Conservation (phyloP, 352 stramenopile species). For the Pythium vanterpoolii region DNA sequence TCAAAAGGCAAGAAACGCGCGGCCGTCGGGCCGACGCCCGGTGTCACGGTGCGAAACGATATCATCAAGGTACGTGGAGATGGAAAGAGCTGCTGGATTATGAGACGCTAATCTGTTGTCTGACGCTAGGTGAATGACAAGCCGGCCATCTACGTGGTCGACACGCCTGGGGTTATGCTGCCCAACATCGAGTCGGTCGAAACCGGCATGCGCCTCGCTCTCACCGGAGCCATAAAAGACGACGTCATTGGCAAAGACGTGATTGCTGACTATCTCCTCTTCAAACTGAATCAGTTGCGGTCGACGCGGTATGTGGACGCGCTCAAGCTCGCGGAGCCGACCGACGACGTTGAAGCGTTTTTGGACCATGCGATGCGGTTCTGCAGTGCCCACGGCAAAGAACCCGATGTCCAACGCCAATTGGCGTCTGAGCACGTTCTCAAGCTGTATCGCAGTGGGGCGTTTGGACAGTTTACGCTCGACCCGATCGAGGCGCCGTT, state of each 20-base stretch:
- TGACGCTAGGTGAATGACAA: constrained; percentile 67
- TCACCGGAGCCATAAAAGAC: constrained; percentile 87
- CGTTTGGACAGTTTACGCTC: constrained; percentile 83
- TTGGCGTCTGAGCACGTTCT: constrained; percentile 72
- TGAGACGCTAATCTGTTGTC: background rate
- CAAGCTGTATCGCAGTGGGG: constrained; percentile 68
- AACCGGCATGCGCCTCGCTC: constrained; percentile 78
- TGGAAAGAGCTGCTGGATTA: background rate
- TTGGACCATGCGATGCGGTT: constrained; percentile 61
- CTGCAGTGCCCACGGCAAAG: constrained; percentile 77
- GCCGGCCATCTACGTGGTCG: constrained; percentile 85
- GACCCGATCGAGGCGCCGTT: constrained; percentile 36
- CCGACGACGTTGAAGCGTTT: constrained; percentile 67
- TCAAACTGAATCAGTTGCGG: constrained; percentile 75
- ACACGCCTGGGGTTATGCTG: constrained; percentile 88
- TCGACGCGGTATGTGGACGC: constrained; percentile 80
- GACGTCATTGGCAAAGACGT: constrained; percentile 80
- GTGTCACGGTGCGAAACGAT: constrained; percentile 84
- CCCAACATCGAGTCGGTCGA: constrained; percentile 78
- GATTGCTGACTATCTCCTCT: constrained; percentile 90
- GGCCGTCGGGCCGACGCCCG: constrained; percentile 75
- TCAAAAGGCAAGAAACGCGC: constrained; percentile 79
- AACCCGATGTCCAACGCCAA: constrained; percentile 59
- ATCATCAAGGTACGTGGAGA: constrained; percentile 76
- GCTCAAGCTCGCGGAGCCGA: constrained; percentile 60